These are phyloP conservation scores for Nothophoma quercina DNA, from an alignment of 2,329 filamentous ascomycete species.

Conservation along the genomic window DNA sequence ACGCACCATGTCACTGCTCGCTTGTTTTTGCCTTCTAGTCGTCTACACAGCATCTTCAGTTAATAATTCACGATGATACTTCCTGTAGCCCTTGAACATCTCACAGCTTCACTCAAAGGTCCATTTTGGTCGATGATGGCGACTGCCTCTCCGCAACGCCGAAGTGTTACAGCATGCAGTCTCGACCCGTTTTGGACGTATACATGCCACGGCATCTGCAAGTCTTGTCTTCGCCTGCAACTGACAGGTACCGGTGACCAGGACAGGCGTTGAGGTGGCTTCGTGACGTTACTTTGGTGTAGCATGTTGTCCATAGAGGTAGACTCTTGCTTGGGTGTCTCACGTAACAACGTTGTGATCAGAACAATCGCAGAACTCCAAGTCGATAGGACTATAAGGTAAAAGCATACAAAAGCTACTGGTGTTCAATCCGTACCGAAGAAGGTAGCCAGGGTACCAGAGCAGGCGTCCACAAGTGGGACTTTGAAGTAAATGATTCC, in stretches of 20 bases:
- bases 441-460: not conserved
- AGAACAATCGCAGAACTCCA: not conserved
- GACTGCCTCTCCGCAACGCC: not conserved
- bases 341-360: not conserved
- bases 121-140: not conserved
- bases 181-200: not conserved
- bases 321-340: not conserved
- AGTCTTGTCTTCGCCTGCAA: slow-evolving; percentile 1
- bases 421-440: not conserved
- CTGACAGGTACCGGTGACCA: slow-evolving; percentile 11
- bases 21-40: too few relatives aligned
- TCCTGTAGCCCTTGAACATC: not conserved
- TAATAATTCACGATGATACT: not conserved
- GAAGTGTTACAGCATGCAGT: not conserved
- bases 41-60: too few relatives aligned
- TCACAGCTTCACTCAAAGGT: not conserved
- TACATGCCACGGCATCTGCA: not conserved
- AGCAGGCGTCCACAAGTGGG: not conserved
- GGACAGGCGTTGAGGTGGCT: slow-evolving; percentile 6
- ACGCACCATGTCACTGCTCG: too few relatives aligned
- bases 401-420: slow-evolving; percentile 6
- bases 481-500: not conserved
- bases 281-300: slow-evolving; percentile 5
- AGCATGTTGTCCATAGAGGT: not conserved
- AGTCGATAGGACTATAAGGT: slow-evolving; percentile 9